These are phyloP conservation scores for Hippophae gyantsensis DNA, from an alignment of 306 rosid genomes.

Conservation along the genomic window DNA sequence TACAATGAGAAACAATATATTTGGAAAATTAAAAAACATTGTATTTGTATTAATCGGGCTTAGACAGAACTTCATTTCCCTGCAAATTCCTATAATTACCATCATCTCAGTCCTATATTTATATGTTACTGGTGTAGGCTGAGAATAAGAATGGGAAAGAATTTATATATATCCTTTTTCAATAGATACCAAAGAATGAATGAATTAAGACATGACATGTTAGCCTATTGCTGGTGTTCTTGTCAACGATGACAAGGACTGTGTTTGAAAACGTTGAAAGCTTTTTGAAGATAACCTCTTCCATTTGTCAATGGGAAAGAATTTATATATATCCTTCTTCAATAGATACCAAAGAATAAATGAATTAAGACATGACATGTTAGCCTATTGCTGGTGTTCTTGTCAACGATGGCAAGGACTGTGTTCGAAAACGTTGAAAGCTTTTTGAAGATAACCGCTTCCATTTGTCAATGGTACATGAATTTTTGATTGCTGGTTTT, in stretches of 20 bases:
- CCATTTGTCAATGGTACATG: constrained; percentile 6
- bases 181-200: constrained; percentile 37
- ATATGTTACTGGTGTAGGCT: constrained; percentile 19
- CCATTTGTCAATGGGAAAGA: constrained; percentile 24
- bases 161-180: constrained; percentile 32
- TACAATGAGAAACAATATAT: too few relatives aligned
- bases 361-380: constrained; percentile 27
- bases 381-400: constrained; percentile 25
- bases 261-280: constrained; percentile 18
- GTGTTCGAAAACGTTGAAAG: constrained; percentile 18
- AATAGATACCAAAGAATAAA: constrained; percentile 36
- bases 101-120: constrained; percentile 15
- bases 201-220: constrained; percentile 27
- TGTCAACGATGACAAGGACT: constrained; percentile 34
- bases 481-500: constrained; percentile 9
- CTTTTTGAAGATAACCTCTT: constrained; percentile 17
- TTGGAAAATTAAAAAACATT: too few relatives aligned
- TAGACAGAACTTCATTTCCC: too few relatives aligned
- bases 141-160: constrained; percentile 32
- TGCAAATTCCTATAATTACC: not conserved
- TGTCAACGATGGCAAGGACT: constrained; percentile 35
- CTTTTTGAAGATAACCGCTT: constrained; percentile 16
- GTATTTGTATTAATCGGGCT: too few relatives aligned
- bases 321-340: constrained; percentile 35
- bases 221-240: constrained; percentile 21